A percentile compares a stretch with the other conserved stretches of the same genome.
phyloP scores from a whole-genome alignment of 2,329 filamentous ascomycete genomes.

The Elsinoe necatrix region DNA sequence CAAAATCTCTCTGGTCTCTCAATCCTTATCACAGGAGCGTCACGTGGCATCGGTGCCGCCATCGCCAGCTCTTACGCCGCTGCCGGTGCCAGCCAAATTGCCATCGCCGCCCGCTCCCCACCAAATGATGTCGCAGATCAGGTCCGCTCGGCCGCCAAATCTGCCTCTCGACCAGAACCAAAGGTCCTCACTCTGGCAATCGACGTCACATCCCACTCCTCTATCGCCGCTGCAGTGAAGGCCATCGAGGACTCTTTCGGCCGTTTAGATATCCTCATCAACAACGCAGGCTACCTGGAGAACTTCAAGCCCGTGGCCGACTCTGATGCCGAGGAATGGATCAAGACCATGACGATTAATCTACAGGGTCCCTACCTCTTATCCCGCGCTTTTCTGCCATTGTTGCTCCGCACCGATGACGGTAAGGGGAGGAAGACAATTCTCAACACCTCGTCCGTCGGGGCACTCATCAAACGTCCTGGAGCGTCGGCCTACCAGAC shows the following conservation, averaged over 20 bases:
- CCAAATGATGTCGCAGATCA: slow-evolving; percentile 32
- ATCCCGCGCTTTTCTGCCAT: slow-evolving; percentile 40
- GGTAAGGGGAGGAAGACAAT: slow-evolving; percentile 33
- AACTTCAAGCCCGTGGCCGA: slow-evolving; percentile 25
- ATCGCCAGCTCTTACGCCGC: slow-evolving; percentile 49
- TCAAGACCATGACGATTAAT: slow-evolving; percentile 43
- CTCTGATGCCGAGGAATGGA: slow-evolving; percentile 35
- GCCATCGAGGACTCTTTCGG: slow-evolving; percentile 28
- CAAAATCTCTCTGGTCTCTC: slow-evolving; percentile 34
- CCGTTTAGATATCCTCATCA: slow-evolving; percentile 40
- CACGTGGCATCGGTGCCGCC: slow-evolving; percentile 35
- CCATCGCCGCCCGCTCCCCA: slow-evolving; percentile 46
- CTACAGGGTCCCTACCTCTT: slow-evolving; percentile 36
- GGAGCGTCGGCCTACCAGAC: slow-evolving; percentile 40
- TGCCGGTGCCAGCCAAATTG: slow-evolving; percentile 46
- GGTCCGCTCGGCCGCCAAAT: slow-evolving; percentile 32
- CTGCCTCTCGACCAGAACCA: slow-evolving; percentile 30
- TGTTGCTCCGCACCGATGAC: slow-evolving; percentile 31
- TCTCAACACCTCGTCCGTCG: slow-evolving; percentile 36
- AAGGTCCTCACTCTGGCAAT: slow-evolving; percentile 37
- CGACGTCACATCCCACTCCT: slow-evolving; percentile 36
- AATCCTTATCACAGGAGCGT: slow-evolving; percentile 41
- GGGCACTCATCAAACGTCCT: slow-evolving; percentile 28
- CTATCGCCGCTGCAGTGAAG: slow-evolving; percentile 31
- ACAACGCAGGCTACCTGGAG: slow-evolving; percentile 38